Conservation (phyloP, 2,329 filamentous ascomycete genomes). For the Neodidymelliopsis sp. region DNA sequence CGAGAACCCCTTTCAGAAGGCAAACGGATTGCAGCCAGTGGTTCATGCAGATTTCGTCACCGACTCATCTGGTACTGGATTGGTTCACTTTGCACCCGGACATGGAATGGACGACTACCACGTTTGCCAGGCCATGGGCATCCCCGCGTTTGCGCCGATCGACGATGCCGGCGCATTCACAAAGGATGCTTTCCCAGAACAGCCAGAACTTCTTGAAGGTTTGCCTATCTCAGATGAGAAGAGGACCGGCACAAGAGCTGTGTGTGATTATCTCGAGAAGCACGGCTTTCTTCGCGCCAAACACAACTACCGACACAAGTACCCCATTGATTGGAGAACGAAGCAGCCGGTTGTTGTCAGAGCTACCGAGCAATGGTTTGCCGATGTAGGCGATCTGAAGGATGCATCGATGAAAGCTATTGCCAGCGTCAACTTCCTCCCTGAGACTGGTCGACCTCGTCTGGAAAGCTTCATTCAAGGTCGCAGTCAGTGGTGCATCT, state of each 20-base stretch:
- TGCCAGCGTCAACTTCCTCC: slow-evolving; percentile 77
- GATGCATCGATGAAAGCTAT: slow-evolving; percentile 74
- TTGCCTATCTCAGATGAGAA: slow-evolving; percentile 76
- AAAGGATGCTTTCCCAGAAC: slow-evolving; percentile 74
- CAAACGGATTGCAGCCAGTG: slow-evolving; percentile 69
- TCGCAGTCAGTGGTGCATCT: slow-evolving; percentile 97
- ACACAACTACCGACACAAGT: slow-evolving; percentile 84
- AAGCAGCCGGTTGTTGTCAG: slow-evolving; percentile 90
- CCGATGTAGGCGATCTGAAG: slow-evolving; percentile 86
- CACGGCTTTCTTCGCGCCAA: slow-evolving; percentile 67
- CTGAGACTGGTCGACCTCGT: slow-evolving; percentile 74
- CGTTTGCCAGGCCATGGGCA: slow-evolving; percentile 73
- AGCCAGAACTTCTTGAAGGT: slow-evolving; percentile 72
- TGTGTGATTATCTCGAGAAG: slow-evolving; percentile 71
- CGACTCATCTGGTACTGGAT: slow-evolving; percentile 85
- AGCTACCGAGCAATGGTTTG: slow-evolving; percentile 97
- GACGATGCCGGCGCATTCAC: slow-evolving; percentile 85
- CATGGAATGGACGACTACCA: slow-evolving; percentile 98
- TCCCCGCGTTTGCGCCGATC: slow-evolving; percentile 80
- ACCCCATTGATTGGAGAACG: slow-evolving; percentile 97
- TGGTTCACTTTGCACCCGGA: slow-evolving; percentile 94
- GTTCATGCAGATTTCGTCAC: slow-evolving; percentile 90
- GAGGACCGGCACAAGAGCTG: slow-evolving; percentile 58
- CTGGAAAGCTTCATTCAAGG: slow-evolving; percentile 86
- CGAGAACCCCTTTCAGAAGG: slow-evolving; percentile 71